Conservation (phyloP, 768 basidiomycete species). For the Mycena pura region DNA sequence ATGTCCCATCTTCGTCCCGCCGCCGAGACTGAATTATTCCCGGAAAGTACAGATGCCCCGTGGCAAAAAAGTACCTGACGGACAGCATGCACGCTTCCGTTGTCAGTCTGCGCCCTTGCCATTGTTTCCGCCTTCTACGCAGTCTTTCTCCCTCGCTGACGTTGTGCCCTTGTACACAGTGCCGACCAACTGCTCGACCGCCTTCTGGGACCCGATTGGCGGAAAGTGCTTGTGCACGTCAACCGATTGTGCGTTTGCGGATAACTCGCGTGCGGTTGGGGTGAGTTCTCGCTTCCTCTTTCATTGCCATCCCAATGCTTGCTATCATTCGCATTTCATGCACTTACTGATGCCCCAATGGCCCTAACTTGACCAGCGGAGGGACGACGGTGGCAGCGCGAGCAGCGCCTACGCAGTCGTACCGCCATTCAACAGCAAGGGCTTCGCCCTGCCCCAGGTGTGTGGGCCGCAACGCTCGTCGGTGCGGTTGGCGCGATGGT, state of each 20-base stretch:
- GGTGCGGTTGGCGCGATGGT: constrained; percentile 19
- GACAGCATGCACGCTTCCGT: constrained; percentile 56
- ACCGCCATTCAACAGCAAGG: constrained; percentile 55
- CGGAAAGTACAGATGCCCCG: constrained; percentile 82
- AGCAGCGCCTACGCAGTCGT: constrained; percentile 41
- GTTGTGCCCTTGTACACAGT: constrained; percentile 45
- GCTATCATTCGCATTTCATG: too few relatives aligned
- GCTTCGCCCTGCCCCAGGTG: constrained; percentile 4
- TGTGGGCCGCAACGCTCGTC: constrained; percentile 16
- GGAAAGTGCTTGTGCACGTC: constrained; percentile 70
- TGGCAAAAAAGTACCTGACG: constrained; percentile 34
- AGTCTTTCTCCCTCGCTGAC: background rate
- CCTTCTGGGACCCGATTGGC: constrained; percentile 81
- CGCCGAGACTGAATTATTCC: background rate
- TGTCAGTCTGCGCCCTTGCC: constrained; percentile 45
- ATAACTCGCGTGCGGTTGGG: constrained; percentile 68
- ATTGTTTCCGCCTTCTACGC: background rate
- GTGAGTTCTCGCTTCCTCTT: constrained; percentile 45
- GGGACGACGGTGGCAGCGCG: constrained; percentile 38
- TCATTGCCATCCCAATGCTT: background rate
- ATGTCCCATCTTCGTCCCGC: background rate
- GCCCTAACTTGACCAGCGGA: constrained; percentile 72
- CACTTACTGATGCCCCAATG: constrained; percentile 52
- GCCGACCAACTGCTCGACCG: constrained; percentile 76
- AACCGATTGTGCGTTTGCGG: constrained; percentile 62